Conservation (phyloP, 164 flowering plant genomes). For the Liriodendron chinense region DNA sequence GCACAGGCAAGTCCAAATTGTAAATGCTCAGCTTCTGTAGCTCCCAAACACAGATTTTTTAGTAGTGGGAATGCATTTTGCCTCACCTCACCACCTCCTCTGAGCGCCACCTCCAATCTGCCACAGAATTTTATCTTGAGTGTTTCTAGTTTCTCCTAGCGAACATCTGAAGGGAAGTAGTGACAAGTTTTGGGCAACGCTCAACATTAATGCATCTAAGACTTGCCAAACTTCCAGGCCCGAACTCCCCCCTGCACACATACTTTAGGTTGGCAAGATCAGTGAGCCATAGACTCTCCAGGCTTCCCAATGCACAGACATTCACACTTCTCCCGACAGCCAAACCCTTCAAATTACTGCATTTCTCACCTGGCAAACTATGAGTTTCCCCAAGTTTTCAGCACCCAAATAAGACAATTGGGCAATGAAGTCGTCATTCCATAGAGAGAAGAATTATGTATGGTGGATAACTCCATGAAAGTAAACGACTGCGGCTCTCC, state of each 20-base stretch:
- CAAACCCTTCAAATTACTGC: not conserved
- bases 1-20: not conserved
- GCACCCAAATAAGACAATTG: not conserved
- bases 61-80: not conserved
- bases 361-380: not conserved
- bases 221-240: not conserved
- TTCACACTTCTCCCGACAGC: not conserved
- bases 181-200: not conserved
- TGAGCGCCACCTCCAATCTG: not conserved
- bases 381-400: not conserved
- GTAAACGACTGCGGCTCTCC: not conserved
- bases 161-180: not conserved
- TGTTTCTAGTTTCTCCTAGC: not conserved
- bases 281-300: not conserved
- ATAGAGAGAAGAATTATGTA: not conserved
- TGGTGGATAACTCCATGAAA: not conserved
- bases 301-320: not conserved
- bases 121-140: not conserved
- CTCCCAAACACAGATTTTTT: not conserved
- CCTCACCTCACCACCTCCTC: not conserved
- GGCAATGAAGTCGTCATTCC: not conserved
- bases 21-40: not conserved
- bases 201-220: not conserved
- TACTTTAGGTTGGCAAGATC: not conserved
- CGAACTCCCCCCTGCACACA: not conserved